These are phyloP conservation scores for Annulohypoxylon nitens DNA, from an alignment of 495 filamentous ascomycete species.

Conservation along the genomic window DNA sequence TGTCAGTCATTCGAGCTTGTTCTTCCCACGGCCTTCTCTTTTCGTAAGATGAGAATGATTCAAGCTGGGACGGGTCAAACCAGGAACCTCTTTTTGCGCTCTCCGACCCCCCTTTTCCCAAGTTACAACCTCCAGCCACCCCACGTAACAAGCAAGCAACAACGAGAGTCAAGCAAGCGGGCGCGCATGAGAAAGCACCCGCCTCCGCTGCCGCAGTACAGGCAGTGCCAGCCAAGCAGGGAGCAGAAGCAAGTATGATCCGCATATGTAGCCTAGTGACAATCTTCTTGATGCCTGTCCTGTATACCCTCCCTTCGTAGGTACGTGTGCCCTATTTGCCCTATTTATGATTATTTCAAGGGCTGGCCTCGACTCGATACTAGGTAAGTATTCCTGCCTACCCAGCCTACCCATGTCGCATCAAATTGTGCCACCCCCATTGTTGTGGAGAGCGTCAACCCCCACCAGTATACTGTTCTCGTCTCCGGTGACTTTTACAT, in stretches of 20 bases:
- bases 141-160: conserved; percentile 32
- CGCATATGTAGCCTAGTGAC: conserved; percentile 52
- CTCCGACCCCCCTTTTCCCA: conserved; percentile 21
- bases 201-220: conserved; percentile 42
- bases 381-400: neutral
- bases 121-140: conserved; percentile 40
- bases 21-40: conserved; percentile 19
- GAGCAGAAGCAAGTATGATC: conserved; percentile 57
- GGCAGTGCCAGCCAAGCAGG: conserved; percentile 45
- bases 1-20: conserved; percentile 31
- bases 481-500: conserved; percentile 6
- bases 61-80: conserved; percentile 25
- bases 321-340: conserved; percentile 30
- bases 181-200: conserved; percentile 39
- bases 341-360: conserved; percentile 41
- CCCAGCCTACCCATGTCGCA: conserved; percentile 36
- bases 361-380: conserved; percentile 46
- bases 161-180: conserved; percentile 40
- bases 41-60: conserved; percentile 32
- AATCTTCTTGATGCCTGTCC: conserved; percentile 46
- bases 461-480: conserved; percentile 37
- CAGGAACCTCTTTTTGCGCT: conserved; percentile 29
- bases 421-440: conserved; percentile 39
- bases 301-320: conserved; percentile 34
- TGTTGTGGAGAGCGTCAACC: conserved; percentile 43